phyloP scores from a whole-genome alignment of 1,284 basidiomycete species.

The Golubevia pallescens region DNA sequence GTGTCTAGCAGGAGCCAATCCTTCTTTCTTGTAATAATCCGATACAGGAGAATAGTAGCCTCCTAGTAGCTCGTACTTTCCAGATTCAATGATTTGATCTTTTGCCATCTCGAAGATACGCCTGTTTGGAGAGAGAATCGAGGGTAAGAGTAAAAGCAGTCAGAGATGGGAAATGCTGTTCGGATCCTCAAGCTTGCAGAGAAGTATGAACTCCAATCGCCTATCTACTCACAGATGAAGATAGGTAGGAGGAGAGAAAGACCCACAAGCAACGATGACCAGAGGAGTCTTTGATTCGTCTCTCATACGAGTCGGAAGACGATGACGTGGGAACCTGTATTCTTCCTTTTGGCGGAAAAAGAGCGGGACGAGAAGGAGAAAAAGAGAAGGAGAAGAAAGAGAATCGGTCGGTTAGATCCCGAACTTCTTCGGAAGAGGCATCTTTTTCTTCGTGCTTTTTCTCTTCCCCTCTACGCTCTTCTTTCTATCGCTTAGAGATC shows the following conservation, averaged over 20 bases:
- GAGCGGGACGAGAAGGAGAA: not conserved
- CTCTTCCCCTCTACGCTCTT: too few relatives aligned
- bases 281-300: conserved; percentile 59
- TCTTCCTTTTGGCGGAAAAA: conserved; percentile 21
- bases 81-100: conserved; percentile 89
- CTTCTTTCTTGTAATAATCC: conserved; percentile 63
- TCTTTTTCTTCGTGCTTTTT: too few relatives aligned
- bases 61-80: conserved; percentile 89
- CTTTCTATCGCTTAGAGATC: too few relatives aligned
- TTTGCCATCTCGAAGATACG: conserved; percentile 99
- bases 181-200: not conserved
- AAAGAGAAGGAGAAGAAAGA: too few relatives aligned
- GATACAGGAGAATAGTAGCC: conserved; percentile 89
- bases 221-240: conserved; percentile 66
- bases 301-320: conserved; percentile 52
- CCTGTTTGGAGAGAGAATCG: conserved; percentile 71
- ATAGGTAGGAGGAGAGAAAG: conserved; percentile 70
- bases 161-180: not conserved
- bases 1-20: conserved; percentile 55
- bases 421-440: too few relatives aligned
- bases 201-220: not conserved
- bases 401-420: too few relatives aligned
- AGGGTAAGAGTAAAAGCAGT: not conserved
- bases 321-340: conserved; percentile 55
- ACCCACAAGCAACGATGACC: conserved; percentile 68